Base-by-base conservation (phyloP, 1,284 basidiomycete genomes). In the Ceratobasidium sp. region DNA sequence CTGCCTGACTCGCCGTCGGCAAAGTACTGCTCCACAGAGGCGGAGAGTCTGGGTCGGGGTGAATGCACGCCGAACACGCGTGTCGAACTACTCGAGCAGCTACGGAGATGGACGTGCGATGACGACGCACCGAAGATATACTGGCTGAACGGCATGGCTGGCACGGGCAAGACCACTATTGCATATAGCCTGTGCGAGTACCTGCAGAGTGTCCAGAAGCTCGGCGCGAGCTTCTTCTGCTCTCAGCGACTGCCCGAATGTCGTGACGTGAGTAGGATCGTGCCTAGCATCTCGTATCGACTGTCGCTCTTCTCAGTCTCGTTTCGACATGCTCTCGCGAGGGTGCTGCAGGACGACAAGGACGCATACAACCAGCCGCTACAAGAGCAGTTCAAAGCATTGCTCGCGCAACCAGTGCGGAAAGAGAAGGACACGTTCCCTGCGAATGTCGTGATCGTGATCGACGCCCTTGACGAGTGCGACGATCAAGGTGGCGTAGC, bases 71-170 rank as follows among this genome's bases (percentile, higher is more conserved):
- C 42, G 44, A 49, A 49, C 44, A 67, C 64, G 4, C 64, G 64
- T 0, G 49, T 51, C 4, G 64, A 46, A 6, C n/a, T 67, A 3
- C 15, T 67, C 10, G 9, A 26, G 6, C 23, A 51, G 7, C 39
- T 67, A 44, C 23, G 28, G 3, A 44, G 28, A 23, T 67, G 64
- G 64, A 3, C 64, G 1, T 13, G 26, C 6, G 42, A 49, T 7
- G 18, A 13, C 18, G 15, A 46, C 1, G n/a, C 23, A 12, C 51
- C 40, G 18, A 46, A 40, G 18, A 26, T 72, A 28, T 72, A 58
- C 70, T 72, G 56, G 55, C 53, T 72, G 26, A 72, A 72, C 55
- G 56, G 70, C 39, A 72, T 72, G 70, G 70, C 70, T 61, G 56
- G 70, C 40, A 51, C 18, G 42, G 63, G 42, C 63, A 64, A 64